Evolutionary conservation across 371 early-diverging fungal genomes (phyloP), one percentile per base, ranked within the genome.

Genomic region (Lichtheimia ornata): DNA sequence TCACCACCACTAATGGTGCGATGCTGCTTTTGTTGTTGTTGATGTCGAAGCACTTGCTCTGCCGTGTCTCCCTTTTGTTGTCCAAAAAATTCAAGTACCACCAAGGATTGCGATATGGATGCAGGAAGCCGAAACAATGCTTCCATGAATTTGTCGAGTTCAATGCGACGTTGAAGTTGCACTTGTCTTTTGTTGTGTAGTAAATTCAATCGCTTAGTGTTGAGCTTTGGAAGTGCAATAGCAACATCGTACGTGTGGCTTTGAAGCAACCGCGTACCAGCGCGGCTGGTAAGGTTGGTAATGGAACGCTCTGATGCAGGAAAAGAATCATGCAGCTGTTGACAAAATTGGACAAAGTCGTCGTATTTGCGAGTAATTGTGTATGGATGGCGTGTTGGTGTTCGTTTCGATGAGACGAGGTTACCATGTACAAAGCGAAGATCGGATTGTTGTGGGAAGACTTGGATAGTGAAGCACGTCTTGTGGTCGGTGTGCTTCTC

Each of bases 71-170:
- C 59, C 27, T 64, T 68, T 43, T 67, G 63, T 18, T 59, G 44
- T 20, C 72, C 72, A 65, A 72, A 72, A 53, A 72, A 72, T 59
- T 67, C 72, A 49, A 67, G 49, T n/a, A 72, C 69, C 30, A 65
- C 55, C 50, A 68, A 35, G 5, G 72, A 65, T 52, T 68, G 66
- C 9, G 63, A 52, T 22, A 68, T 63, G 6, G 63, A 50, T 2
- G 60, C 53, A 6, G 68, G 68, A 13, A 72, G 58, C 6, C 44
- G 53, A 43, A 72, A 68, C 4, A 72, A 49, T 42, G 61, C 42
- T 7, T 63, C 59, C 25, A 72, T 42, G 44, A 72, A 72, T 45
- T 50, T 58, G 27, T 72, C 63, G 47, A 72, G 59, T 17, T 72
- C 72, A 18, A 56, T 58, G 11, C 61, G 63, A n/a, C 66, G 68